Conservation (phyloP, 495 filamentous ascomycete species). For the Staphylotrichum longicolle region DNA sequence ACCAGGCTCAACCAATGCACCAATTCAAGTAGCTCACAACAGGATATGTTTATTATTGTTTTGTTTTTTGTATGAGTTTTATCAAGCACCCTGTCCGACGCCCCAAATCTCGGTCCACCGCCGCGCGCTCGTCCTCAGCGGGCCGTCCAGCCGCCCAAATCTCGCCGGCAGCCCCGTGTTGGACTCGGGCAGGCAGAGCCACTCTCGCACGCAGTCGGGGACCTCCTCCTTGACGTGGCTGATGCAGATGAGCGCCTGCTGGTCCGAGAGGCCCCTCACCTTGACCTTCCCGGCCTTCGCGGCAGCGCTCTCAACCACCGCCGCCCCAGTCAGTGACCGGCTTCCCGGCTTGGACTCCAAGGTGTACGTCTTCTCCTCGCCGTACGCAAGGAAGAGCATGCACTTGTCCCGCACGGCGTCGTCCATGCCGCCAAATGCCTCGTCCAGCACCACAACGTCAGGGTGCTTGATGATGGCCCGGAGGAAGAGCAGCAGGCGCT, state of each 20-base stretch:
- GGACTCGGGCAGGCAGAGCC: conserved; percentile 72
- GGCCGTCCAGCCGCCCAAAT: conserved; percentile 55
- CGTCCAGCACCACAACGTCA: conserved; percentile 88
- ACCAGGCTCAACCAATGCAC: too few relatives aligned
- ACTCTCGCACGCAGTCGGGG: conserved; percentile 72
- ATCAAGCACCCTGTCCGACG: not conserved
- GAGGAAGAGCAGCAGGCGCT: conserved; percentile 81
- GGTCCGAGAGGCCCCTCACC: conserved; percentile 54
- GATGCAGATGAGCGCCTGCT: conserved; percentile 80
- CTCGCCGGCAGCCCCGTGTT: conserved; percentile 54
- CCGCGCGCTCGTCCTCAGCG: conserved; percentile 51
- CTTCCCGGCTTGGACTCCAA: conserved; percentile 20
- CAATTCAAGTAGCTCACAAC: too few relatives aligned
- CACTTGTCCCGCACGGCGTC: conserved; percentile 79
- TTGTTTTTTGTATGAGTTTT: too few relatives aligned
- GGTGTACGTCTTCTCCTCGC: conserved; percentile 46
- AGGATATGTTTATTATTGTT: not conserved
- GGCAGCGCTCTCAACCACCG: conserved; percentile 44
- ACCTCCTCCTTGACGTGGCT: conserved; percentile 91
- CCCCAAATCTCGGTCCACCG: conserved; percentile 65
- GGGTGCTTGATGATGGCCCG: conserved; percentile 78
- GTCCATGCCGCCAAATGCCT: conserved; percentile 89
- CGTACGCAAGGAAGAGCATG: conserved; percentile 67
- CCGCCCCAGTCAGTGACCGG: conserved; percentile 14
- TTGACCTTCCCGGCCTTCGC: conserved; percentile 40